These are phyloP conservation scores for Petrea volubilis DNA, from an alignment of 257 asterid species.

Conservation along the genomic window DNA sequence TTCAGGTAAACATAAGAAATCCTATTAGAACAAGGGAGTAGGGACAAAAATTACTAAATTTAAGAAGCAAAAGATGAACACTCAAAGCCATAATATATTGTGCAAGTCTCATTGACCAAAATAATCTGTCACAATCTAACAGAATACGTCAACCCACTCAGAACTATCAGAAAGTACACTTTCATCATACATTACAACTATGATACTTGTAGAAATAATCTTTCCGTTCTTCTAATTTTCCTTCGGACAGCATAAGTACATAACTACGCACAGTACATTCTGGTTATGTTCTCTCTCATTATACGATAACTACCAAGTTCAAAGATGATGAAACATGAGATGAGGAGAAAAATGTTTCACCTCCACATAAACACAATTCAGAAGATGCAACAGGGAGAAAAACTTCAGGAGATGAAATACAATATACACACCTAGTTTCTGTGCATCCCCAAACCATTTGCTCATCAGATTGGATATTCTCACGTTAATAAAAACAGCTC, in stretches of 20 bases:
- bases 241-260: not conserved
- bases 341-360: not conserved
- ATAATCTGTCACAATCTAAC: not conserved
- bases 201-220: too few species aligned
- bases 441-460: constrained; percentile 99
- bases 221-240: not conserved
- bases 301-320: not conserved
- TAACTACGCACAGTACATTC: not conserved
- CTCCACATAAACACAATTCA: not conserved
- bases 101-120: not conserved
- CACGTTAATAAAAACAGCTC: constrained; percentile 87
- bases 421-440: constrained; percentile 69
- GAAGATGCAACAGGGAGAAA: not conserved
- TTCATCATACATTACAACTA: not conserved
- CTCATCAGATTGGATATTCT: constrained; percentile 90
- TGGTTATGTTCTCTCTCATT: not conserved
- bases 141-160: not conserved
- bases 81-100: not conserved
- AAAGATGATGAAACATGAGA: not conserved
- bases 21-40: not conserved
- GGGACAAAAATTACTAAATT: not conserved
- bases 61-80: not conserved
- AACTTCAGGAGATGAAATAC: not conserved
- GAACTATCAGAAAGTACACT: not conserved
- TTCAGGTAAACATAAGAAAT: not conserved